Evolutionary conservation across 2,329 filamentous ascomycete genomes (phyloP).

Genomic region (Colletotrichum echinochloae): DNA sequence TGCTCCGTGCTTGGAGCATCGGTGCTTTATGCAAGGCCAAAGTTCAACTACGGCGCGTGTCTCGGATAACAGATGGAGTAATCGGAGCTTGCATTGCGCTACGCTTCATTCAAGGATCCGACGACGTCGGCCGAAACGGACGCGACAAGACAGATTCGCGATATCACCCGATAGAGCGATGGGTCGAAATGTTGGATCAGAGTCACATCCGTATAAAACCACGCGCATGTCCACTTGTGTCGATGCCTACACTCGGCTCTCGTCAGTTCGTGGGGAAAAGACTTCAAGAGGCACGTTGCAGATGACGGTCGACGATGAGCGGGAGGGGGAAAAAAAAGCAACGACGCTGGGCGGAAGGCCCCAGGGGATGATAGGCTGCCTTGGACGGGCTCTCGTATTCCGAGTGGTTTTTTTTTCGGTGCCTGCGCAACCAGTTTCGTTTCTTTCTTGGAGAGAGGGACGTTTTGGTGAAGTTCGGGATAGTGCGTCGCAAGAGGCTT

Average conservation of each 20-base stretch:
- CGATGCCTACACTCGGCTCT: slow-evolving; percentile 3
- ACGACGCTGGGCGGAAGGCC: background rate
- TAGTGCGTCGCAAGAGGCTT: slow-evolving; percentile 1
- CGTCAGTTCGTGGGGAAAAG: background rate
- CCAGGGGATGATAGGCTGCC: too few relatives aligned
- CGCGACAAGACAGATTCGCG: slow-evolving; percentile 11
- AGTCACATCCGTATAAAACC: background rate
- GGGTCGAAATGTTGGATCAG: background rate
- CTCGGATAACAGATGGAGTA: slow-evolving; percentile 2
- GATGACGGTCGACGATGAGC: background rate
- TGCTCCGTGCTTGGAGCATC: slow-evolving; percentile 5
- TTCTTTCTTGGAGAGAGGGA: background rate
- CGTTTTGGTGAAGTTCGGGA: background rate
- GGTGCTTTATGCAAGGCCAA: slow-evolving; percentile 22
- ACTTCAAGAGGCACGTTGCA: background rate
- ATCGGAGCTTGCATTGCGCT: slow-evolving; percentile 4
- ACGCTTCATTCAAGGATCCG: background rate
- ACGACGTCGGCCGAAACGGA: slow-evolving; percentile 18
- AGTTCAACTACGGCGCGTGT: slow-evolving; percentile 11
- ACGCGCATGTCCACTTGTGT: background rate
- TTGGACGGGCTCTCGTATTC: slow-evolving; percentile 7
- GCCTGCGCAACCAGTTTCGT: background rate
- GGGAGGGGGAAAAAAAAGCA: background rate
- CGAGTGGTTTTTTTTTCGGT: background rate
- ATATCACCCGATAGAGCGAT: slow-evolving; percentile 1